These are phyloP conservation scores for Trichomonas tenax DNA, from an alignment of 208 protist genomes.

Conservation along the genomic window DNA sequence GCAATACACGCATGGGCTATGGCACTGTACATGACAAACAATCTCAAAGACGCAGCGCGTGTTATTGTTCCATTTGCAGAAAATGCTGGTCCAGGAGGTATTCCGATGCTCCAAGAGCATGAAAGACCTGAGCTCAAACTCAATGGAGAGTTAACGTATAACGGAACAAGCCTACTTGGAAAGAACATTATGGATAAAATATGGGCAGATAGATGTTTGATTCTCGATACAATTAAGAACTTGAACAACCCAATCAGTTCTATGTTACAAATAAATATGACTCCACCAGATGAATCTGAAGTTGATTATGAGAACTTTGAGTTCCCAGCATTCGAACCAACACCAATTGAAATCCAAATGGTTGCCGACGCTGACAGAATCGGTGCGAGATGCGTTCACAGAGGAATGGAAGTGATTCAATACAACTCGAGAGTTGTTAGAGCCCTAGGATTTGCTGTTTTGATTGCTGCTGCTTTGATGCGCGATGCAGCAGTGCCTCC, in stretches of 20 bases:
- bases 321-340: not conserved
- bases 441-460: not conserved
- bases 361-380: not conserved
- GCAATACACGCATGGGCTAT: not conserved
- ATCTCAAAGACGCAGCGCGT: not conserved
- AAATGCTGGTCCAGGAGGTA: not conserved
- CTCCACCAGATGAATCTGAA: not conserved
- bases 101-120: not conserved
- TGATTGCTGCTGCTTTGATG: not conserved
- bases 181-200: not conserved
- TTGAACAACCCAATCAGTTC: not conserved
- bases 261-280: not conserved
- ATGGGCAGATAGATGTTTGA: not conserved
- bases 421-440: not conserved
- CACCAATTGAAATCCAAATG: not conserved
- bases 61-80: not conserved
- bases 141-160: not conserved
- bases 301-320: not conserved
- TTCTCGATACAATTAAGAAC: not conserved
- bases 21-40: not conserved
- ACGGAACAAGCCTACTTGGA: not conserved
- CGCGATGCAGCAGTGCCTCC: not conserved
- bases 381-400: not conserved
- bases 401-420: not conserved
- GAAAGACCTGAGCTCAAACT: not conserved